Conservation (phyloP, 352 stramenopile genomes). For the Phytophthora agathidicida region DNA sequence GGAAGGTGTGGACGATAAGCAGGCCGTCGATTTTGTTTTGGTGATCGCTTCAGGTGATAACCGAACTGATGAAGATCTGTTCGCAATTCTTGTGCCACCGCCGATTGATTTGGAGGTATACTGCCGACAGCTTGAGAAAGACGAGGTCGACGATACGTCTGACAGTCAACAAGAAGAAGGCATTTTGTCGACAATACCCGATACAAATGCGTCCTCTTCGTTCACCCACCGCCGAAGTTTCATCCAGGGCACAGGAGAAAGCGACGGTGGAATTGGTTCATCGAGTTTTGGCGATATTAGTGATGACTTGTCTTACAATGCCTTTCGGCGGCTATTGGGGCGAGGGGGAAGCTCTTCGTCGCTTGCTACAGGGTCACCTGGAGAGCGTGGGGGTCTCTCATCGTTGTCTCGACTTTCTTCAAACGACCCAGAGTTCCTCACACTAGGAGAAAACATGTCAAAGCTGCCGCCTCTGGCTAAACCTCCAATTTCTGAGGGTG, state of each 20-base stretch:
- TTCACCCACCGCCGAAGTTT: constrained; percentile 29
- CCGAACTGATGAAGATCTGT: constrained; percentile 85
- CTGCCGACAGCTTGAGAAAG: constrained; percentile 75
- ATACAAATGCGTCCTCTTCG: constrained; percentile 11
- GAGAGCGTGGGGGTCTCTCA: constrained; percentile 13
- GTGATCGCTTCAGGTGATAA: constrained; percentile 87
- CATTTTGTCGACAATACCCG: neutral
- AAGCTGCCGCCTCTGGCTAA: constrained; percentile 64
- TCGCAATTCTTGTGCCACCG: constrained; percentile 74
- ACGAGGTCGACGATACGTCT: constrained; percentile 46
- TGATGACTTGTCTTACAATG: constrained; percentile 48
- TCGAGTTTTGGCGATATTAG: constrained; percentile 31
- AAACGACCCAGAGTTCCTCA: constrained; percentile 56
- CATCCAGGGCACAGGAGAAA: constrained; percentile 21
- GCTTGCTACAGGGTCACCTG: constrained; percentile 8
- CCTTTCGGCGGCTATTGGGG: constrained; percentile 49
- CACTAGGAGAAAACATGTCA: constrained; percentile 68
- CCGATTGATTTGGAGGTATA: constrained; percentile 87
- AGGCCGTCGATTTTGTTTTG: constrained; percentile 78
- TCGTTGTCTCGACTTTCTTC: constrained; percentile 43
- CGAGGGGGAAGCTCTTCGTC: constrained; percentile 37
- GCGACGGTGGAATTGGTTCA: constrained; percentile 25
- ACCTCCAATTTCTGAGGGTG: constrained; percentile 63
- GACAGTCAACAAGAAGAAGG: constrained; percentile 17
- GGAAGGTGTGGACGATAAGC: constrained; percentile 33